Percentiles rank a stretch among this genome's conserved stretches.
Evolutionary conservation across 1,284 basidiomycete genomes (phyloP).

Genomic region (Boletus sp.): DNA sequence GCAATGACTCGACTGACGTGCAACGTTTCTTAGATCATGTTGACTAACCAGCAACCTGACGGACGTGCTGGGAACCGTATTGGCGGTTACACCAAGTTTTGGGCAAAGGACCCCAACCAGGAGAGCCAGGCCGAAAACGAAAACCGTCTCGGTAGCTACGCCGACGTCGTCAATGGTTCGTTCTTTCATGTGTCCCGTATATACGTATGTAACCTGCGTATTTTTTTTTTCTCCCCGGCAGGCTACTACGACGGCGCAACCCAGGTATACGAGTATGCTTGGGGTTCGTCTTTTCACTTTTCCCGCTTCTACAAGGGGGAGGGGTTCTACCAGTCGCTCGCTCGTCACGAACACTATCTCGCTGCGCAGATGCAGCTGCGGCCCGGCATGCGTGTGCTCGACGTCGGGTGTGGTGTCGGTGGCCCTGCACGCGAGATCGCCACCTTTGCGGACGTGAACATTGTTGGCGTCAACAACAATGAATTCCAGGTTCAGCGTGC

Average conservation of each 20-base stretch:
- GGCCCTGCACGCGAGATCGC: slow-evolving; percentile 96
- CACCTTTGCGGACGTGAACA: slow-evolving; percentile 81
- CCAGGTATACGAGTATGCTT: slow-evolving; percentile 95
- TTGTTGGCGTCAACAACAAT: slow-evolving; percentile 96
- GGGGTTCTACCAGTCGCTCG: slow-evolving; percentile 77
- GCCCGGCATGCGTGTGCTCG: slow-evolving; percentile 93
- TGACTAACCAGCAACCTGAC: slow-evolving; percentile 42
- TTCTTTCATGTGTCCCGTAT: neutral
- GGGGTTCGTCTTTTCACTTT: slow-evolving; percentile 95
- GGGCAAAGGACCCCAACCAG: slow-evolving; percentile 81
- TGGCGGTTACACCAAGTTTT: slow-evolving; percentile 90
- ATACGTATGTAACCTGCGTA: too few relatives aligned
- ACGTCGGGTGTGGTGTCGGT: slow-evolving; percentile 97
- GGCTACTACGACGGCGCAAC: slow-evolving; percentile 98
- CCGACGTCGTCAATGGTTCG: slow-evolving; percentile 90
- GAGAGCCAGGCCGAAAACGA: slow-evolving; percentile 70
- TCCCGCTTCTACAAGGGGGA: slow-evolving; percentile 98
- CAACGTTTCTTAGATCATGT: slow-evolving; percentile 11
- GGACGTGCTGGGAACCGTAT: slow-evolving; percentile 82
- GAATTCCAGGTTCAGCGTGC: slow-evolving; percentile 91
- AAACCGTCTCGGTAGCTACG: slow-evolving; percentile 81
- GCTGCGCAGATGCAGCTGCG: slow-evolving; percentile 78
- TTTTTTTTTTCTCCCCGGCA: too few relatives aligned
- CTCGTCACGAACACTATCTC: slow-evolving; percentile 98
- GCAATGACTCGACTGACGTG: neutral